phyloP scores from a whole-genome alignment of 2,329 filamentous ascomycete genomes.

The Alternaria sp. region DNA sequence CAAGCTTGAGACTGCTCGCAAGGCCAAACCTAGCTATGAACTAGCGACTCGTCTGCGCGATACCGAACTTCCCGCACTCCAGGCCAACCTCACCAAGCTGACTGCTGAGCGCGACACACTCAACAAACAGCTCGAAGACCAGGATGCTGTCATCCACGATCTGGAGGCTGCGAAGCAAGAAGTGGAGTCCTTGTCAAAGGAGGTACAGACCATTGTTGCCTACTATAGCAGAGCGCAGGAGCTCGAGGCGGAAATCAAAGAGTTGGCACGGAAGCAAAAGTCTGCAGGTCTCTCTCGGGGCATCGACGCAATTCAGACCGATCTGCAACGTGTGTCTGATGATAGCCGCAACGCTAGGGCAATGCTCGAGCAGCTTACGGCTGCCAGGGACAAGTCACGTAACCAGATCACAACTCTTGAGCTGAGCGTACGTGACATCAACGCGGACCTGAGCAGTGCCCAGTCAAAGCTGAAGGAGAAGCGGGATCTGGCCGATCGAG shows the following conservation, averaged over 20 bases:
- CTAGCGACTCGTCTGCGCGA: constrained; percentile 71
- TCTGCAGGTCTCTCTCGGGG: constrained; percentile 69
- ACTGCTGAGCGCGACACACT: constrained; percentile 47
- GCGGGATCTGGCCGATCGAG: constrained; percentile 69
- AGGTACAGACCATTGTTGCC: constrained; percentile 76
- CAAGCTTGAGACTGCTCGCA: constrained; percentile 65
- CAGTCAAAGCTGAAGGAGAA: constrained; percentile 83
- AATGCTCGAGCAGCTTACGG: constrained; percentile 68
- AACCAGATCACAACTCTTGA: constrained; percentile 74
- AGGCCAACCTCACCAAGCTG: constrained; percentile 66
- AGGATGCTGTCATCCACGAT: constrained; percentile 71
- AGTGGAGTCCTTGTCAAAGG: constrained; percentile 76
- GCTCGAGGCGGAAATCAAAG: constrained; percentile 74
- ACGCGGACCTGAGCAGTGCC: constrained; percentile 73
- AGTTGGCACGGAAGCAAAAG: constrained; percentile 77
- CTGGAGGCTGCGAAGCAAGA: constrained; percentile 71
- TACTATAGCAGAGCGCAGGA: constrained; percentile 74
- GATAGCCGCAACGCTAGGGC: constrained; percentile 69
- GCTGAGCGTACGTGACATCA: constrained; percentile 76
- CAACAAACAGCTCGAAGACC: constrained; percentile 58
- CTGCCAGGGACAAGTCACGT: constrained; percentile 74
- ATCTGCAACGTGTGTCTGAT: constrained; percentile 71
- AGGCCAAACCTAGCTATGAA: constrained; percentile 68
- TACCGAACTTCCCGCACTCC: constrained; percentile 72
- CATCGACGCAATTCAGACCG: constrained; percentile 82